Base-by-base conservation (phyloP, 164 flowering plant genomes). In the Platanus orientalis region DNA sequence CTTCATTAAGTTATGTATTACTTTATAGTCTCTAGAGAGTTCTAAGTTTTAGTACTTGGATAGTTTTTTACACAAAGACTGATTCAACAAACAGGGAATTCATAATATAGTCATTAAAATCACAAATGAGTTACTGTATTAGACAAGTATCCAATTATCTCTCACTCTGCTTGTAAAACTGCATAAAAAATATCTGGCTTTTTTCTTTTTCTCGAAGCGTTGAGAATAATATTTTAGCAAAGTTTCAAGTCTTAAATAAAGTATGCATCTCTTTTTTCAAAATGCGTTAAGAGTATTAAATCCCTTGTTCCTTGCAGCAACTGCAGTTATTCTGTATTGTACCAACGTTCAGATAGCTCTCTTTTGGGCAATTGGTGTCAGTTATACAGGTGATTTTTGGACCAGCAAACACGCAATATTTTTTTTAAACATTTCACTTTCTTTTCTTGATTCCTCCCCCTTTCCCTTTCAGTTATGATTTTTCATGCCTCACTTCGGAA, bases 311-410 rank as follows among this genome's bases (percentile, higher is more conserved):
- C 51, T 77, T 81, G 84, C 97, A 89, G 97, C 74, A 28, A 76
- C 83, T 60, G 86, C 79, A 12, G 71, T 89, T 54, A 67, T 91
- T 57, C 69, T 91, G 62, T 71, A 84, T 52, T 73, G 45, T 27
- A 78, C 83, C 71, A 85, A 82, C 58, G 82, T 87, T 71, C 95
- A 88, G 72, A 66, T 87, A 72, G 88, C 97, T 57, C 70, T 89
- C 47, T 83, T 87, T 65, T 84, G 65, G 62, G 85, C 92, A 14
- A 64, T 85, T 44, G 78, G 63, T 20, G 75, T 88, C 68, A 75
- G 86, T 65, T 91, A 86, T 76, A 75, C 82, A 73, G 96, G 97
- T 87, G 50, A 67, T 21, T 61, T 14, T 24, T 54, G 29, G 20
- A 10, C 19, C 30, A 20, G 29, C n/a, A 16, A 16, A 45, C 28